phyloP scores from a whole-genome alignment of 371 early-diverging fungal genomes.

The Mycotypha africana region DNA sequence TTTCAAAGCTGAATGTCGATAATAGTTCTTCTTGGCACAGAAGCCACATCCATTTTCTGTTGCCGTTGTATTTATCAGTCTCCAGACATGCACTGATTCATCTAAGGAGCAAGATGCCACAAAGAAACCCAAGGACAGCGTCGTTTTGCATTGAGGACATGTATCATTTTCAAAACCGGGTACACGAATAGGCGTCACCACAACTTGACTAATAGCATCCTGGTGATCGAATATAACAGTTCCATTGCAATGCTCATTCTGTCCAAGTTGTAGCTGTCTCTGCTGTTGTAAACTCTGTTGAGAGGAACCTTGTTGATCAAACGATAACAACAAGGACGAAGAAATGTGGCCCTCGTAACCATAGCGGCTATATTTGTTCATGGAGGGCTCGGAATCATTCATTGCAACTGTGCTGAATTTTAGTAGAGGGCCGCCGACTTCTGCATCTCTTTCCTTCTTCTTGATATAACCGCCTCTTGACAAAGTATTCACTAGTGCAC shows the following conservation, averaged over 20 bases:
- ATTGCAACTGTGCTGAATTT: conserved; percentile 13
- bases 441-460: conserved; percentile 1
- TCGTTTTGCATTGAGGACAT: conserved; percentile 26
- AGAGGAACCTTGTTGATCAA: no score
- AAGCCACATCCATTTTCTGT: no score
- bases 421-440: conserved; percentile 11
- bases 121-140: conserved; percentile 31
- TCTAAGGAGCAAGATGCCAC: conserved; percentile 30
- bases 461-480: conserved; percentile 15
- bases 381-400: neutral
- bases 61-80: no score
- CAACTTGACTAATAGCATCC: conserved; percentile 27
- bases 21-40: no score
- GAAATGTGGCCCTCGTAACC: no score
- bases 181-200: conserved; percentile 23
- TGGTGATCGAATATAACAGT: conserved; percentile 11
- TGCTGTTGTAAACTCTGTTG: no score
- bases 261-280: no score
- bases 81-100: conserved; percentile 32
- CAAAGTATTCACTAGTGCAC: conserved; percentile 38
- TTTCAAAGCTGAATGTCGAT: no score
- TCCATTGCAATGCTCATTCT: no score
- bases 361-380: conserved; percentile 1
- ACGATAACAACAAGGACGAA: no score
- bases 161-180: conserved; percentile 20